Evolutionary conservation across 2,329 filamentous ascomycete species (phyloP), one percentile per base, ranked within the genome.

Genomic region (Atkinsonella texensis): DNA sequence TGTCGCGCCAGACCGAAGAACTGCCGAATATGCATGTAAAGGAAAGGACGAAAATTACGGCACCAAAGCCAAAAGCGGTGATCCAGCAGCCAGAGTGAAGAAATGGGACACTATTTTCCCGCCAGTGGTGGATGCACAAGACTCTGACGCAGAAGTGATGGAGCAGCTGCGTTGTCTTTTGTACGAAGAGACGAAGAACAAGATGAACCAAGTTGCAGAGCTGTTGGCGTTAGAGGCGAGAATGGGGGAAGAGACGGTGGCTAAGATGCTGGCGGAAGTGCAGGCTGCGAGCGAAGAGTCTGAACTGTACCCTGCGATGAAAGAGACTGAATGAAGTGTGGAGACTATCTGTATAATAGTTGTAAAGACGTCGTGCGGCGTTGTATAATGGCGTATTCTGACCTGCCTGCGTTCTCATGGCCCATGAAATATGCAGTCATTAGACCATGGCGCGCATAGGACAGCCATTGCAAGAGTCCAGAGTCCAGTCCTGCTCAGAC

Each of bases 31-130:
- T 63, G 84, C 88, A 5, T 63, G 58, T 28, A 69, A 83, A 31
- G 81, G 81, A 1, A 73, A 68, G 9, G 93, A 97, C 67, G 61
- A 72, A 38, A 70, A 74, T 1, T 97, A 95, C 66, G 91, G 89
- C 9, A 59, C 60, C 13, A 58, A 68, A 23, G 49, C 58, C 1
- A 51, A 60, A 48, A 54, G 56, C n/a, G 45, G 44, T 40, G 50
- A 57, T 46, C n/a, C 59, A 4, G 57, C 67, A 1, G 68, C 49
- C 9, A 53, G 70, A 6, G 66, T 58, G 47, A 63, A 66, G 43
- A 66, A 67, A 15, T 67, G 68, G 53, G 68, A 69, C 23, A 68
- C 67, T 0, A 58, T 83, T 42, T 83, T 83, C 57, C 80, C 80
- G 32, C 76, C 74, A 2, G 57, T 62, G 2, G 56, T 62, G 0